Evolutionary conservation across 176 grass and related monocot species (phyloP).

Genomic region (Rhynchospora breviuscula): DNA sequence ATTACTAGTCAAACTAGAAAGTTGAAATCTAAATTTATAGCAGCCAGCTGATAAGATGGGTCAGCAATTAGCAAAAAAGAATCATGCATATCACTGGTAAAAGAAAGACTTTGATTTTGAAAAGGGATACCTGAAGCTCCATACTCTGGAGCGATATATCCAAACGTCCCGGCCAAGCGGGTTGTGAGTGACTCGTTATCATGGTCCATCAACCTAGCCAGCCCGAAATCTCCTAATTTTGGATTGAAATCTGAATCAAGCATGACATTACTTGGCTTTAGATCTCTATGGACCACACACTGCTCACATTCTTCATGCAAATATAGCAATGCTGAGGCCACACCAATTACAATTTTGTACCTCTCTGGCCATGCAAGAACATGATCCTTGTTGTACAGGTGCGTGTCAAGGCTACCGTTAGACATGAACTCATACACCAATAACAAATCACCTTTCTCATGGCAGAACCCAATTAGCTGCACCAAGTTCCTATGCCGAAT

Average conservation of each 20-base stretch:
- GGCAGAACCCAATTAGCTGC: conserved; percentile 33
- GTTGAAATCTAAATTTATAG: not conserved
- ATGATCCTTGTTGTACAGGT: conserved; percentile 19
- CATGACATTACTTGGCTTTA: conserved; percentile 56
- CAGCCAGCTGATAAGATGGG: not conserved
- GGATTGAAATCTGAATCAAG: conserved; percentile 29
- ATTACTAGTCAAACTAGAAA: not conserved
- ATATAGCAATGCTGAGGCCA: conserved; percentile 41
- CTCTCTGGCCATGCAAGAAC: conserved; percentile 24
- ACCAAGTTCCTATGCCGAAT: conserved; percentile 53
- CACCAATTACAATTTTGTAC: conserved; percentile 31
- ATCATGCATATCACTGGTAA: not conserved
- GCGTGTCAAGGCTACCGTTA: conserved; percentile 37
- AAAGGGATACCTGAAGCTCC: conserved; percentile 14
- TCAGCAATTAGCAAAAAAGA: not conserved
- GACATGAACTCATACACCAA: conserved; percentile 34
- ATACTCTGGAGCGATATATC: conserved; percentile 24
- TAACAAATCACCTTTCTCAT: conserved; percentile 18
- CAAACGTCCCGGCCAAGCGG: conserved; percentile 22
- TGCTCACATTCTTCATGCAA: conserved; percentile 55
- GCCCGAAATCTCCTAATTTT: conserved; percentile 25
- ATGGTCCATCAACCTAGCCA: conserved; percentile 29
- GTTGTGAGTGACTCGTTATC: conserved; percentile 18
- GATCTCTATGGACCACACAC: conserved; percentile 45
- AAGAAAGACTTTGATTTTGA: conserved; percentile 5